phyloP scores from a whole-genome alignment of 257 asterid genomes.

The Solanum verrucosum region DNA sequence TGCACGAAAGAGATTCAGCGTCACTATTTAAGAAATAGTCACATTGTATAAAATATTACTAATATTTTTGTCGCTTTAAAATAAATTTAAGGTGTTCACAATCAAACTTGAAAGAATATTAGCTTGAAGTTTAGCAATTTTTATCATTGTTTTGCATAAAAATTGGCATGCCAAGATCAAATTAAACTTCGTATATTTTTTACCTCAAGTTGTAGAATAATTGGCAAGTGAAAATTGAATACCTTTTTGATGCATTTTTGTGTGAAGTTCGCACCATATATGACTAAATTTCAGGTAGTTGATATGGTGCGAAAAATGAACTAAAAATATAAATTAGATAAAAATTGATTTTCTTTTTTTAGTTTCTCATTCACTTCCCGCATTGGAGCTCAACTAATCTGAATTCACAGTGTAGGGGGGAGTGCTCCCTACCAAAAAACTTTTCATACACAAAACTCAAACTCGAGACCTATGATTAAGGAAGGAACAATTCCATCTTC shows the following conservation, averaged over 20 bases:
- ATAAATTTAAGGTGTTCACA: neutral
- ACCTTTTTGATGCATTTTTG: neutral
- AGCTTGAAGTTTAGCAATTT: neutral
- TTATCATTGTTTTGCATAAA: neutral
- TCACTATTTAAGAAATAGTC: neutral
- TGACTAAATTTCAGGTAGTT: neutral
- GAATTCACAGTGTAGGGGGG: accelerated
- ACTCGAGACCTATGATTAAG: too few relatives aligned
- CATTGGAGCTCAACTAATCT: too few relatives aligned
- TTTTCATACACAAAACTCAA: too few relatives aligned
- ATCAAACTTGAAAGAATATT: neutral
- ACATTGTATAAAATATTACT: too few relatives aligned
- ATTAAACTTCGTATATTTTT: too few relatives aligned
- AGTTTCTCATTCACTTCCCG: neutral
- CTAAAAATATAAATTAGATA: too few relatives aligned
- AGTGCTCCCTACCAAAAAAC: neutral
- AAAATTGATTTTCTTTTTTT: too few relatives aligned
- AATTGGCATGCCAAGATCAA: neutral
- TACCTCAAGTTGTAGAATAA: neutral
- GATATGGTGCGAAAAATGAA: too few relatives aligned
- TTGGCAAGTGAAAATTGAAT: too few relatives aligned
- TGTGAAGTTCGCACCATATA: neutral
- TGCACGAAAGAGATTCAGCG: neutral
- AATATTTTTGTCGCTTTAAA: neutral
- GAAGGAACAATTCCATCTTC: neutral